Base-by-base conservation (phyloP, 2,329 filamentous ascomycete species). In the Pestalotiopsis sp. region DNA sequence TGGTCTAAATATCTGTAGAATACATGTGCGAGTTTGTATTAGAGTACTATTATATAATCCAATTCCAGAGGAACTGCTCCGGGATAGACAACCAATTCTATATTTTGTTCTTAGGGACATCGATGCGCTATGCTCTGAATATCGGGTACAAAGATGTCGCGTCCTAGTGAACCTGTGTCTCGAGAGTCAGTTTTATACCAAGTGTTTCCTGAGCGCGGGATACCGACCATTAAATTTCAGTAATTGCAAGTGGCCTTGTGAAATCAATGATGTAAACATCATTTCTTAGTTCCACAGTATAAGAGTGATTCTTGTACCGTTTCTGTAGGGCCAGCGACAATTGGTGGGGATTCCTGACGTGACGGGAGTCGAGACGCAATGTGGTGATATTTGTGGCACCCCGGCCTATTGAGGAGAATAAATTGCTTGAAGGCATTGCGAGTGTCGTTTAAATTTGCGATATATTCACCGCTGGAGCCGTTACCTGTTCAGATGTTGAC, bases 181-280 rank as follows among this genome's bases (percentile, higher is more conserved):
- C 31, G 7, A 52, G 3, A 52, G 45, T n/a, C n/a, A 17, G 6
- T n/a, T n/a, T 3, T 7, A 6, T 3, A 20, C 14, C n/a, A 3
- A 20, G 14, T 11, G 27, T 9, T 7, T 27, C 6, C 3, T 12
- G 20, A 11, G 3, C 2, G 13, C 1, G 20, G 23, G 20, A 59
- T 27, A 31, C 55, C 5, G 4, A 59, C 12, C 1, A 25, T n/a
- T 14, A 14, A 7, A 13, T 59, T 27, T 17, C 23, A 0, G 14
- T 59, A 2, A 7, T 14, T 31, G 2, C 4, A 2, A 17, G 11
- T 23, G 60, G 27, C 20, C 3, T 17, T n/a, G 23, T 5, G 12
- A 65, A 39, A 13, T 58, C 3, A 39, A 65, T 65, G 14, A 65
- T 13, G 5, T 58, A 65, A 20, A 65, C 31, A 20, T 65, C 64